These are phyloP conservation scores for Parachlorella kessleri DNA, from an alignment of 139 green algal species.

Conservation along the genomic window DNA sequence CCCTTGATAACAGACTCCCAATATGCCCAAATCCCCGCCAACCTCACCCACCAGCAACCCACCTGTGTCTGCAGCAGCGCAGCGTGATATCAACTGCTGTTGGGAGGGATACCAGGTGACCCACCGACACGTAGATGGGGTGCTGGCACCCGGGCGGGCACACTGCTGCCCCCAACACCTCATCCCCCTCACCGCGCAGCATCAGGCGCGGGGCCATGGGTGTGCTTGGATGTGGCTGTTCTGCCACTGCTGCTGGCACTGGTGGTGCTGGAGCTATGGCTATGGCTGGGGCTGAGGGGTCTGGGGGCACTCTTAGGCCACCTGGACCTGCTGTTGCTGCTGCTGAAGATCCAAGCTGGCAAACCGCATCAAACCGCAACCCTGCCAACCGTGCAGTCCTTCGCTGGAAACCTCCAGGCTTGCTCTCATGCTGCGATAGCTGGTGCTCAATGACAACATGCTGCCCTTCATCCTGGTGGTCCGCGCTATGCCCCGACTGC, in stretches of 20 bases:
- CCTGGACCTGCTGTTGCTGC: too few species aligned
- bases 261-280: background rate
- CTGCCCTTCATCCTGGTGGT: background rate
- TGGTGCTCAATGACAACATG: background rate
- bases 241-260: background rate
- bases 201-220: too few species aligned
- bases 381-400: too few species aligned
- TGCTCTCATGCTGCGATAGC: too few species aligned
- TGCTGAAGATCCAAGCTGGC: too few species aligned
- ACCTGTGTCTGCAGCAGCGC: slow-evolving; percentile 45
- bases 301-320: background rate
- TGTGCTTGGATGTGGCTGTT: too few species aligned
- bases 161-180: slow-evolving; percentile 44
- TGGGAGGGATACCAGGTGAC: slow-evolving; percentile 52
- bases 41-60: background rate
- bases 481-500: background rate
- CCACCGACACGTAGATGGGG: slow-evolving; percentile 60
- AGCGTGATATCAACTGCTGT: slow-evolving; percentile 52
- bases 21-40: background rate
- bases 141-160: slow-evolving; percentile 24
- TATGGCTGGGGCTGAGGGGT: background rate
- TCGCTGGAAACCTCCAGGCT: too few species aligned
- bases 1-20: background rate
- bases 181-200: background rate
- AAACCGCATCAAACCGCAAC: background rate